Percentiles rank a stretch among this genome's conserved stretches.
Conservation (phyloP, 2,329 filamentous ascomycete species). For the Fusarium sambucinum region DNA sequence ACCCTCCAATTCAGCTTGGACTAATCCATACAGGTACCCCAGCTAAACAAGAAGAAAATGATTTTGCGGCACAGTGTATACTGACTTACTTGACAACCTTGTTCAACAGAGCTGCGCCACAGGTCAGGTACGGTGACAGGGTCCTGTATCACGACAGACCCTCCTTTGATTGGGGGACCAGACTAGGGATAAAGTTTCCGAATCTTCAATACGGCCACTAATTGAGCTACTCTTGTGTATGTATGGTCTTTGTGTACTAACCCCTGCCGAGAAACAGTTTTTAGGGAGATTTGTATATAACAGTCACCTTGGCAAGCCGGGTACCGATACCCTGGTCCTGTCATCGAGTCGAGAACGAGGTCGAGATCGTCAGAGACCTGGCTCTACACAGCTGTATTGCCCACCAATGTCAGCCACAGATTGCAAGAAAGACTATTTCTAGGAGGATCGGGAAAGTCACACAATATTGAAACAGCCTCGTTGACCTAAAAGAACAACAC, state of each 20-base stretch:
- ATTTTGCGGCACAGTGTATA: not conserved
- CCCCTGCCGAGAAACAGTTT: not conserved
- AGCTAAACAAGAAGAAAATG: not conserved
- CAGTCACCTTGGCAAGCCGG: conserved; percentile 8
- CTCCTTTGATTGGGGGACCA: conserved; percentile 5
- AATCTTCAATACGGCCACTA: conserved; percentile 13
- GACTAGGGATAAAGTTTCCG: conserved; percentile 22
- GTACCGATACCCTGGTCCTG: conserved; percentile 22
- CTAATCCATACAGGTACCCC: not conserved
- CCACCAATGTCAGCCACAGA: conserved; percentile 22
- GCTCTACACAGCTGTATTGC: conserved; percentile 1
- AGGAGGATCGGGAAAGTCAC: conserved; percentile 21
- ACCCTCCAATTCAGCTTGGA: conserved; percentile 1
- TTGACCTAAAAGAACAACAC: not conserved
- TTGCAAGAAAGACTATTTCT: conserved; percentile 8
- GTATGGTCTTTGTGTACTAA: not conserved
- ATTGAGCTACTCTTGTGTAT: conserved; percentile 9
- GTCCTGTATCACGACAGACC: conserved; percentile 7
- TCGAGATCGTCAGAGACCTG: conserved; percentile 32
- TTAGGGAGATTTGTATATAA: not conserved
- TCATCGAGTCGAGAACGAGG: conserved; percentile 20
- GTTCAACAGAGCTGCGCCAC: conserved; percentile 12
- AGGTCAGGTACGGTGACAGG: conserved; percentile 7
- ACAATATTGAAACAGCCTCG: not conserved
- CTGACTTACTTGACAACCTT: not conserved